These are phyloP conservation scores for Penicillium vulpinum DNA, from an alignment of 2,329 filamentous ascomycete genomes.

Conservation along the genomic window DNA sequence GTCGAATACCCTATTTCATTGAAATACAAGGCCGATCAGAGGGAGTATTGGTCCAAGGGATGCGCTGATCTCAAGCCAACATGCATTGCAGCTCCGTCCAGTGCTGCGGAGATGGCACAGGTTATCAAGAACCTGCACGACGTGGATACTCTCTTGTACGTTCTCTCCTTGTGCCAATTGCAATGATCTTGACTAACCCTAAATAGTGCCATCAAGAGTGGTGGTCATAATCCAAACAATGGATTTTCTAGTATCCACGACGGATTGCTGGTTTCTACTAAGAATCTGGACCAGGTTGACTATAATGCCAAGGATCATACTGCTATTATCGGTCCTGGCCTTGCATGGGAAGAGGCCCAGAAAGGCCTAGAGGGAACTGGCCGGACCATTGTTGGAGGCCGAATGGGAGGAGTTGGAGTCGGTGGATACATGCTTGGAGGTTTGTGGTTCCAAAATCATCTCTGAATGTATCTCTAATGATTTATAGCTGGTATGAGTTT, in stretches of 20 bases:
- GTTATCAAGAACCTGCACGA: constrained; percentile 54
- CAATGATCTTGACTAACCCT: not conserved
- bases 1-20: constrained; percentile 35
- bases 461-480: constrained; percentile 6
- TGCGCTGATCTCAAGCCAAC: constrained; percentile 46
- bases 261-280: constrained; percentile 47
- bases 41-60: constrained; percentile 50
- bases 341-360: constrained; percentile 38
- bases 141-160: constrained; percentile 49
- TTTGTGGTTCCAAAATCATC: constrained; percentile 16
- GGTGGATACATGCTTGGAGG: constrained; percentile 51
- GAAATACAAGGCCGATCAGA: constrained; percentile 42
- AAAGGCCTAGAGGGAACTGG: constrained; percentile 33
- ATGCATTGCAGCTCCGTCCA: constrained; percentile 52
- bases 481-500: constrained; percentile 46
- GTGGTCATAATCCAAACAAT: constrained; percentile 51
- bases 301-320: constrained; percentile 40
- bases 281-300: constrained; percentile 43
- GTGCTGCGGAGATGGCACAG: constrained; percentile 53
- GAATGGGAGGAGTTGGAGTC: constrained; percentile 51
- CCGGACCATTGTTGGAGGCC: constrained; percentile 45
- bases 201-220: constrained; percentile 51
- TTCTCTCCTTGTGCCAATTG: not conserved
- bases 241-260: constrained; percentile 49
- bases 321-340: constrained; percentile 41